Conservation (phyloP, 345 rosid species). For the Adansonia digitata region DNA sequence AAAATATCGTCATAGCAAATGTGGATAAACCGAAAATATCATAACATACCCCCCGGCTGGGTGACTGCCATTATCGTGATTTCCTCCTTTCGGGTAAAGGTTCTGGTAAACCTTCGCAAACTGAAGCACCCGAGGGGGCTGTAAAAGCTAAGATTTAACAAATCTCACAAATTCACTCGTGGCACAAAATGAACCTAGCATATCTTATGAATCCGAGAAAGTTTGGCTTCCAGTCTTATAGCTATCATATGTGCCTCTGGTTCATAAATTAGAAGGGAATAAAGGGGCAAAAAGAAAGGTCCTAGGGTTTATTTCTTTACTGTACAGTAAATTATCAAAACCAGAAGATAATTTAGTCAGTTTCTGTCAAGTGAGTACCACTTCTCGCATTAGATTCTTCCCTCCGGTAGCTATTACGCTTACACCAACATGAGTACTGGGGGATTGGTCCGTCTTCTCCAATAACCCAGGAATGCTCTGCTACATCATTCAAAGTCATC, state of each 20-base stretch:
- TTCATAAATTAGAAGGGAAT: background rate
- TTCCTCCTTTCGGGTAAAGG: no score
- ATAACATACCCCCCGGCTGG: background rate
- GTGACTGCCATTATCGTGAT: no score
- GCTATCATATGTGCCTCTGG: background rate
- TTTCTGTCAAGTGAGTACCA: background rate
- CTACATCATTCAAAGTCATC: conserved; percentile 64
- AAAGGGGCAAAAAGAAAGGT: background rate
- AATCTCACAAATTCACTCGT: background rate
- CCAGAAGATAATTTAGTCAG: conserved; percentile 23
- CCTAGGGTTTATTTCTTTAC: conserved; percentile 11
- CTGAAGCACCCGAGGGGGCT: background rate
- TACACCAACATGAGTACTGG: conserved; percentile 75
- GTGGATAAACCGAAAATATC: background rate
- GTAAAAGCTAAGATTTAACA: background rate
- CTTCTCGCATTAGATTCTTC: conserved; percentile 26
- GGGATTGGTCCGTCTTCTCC: conserved; percentile 69
- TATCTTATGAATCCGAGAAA: background rate
- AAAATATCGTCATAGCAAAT: background rate
- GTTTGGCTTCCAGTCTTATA: background rate
- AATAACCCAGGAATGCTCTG: conserved; percentile 69
- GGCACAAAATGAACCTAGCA: background rate
- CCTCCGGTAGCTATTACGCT: conserved; percentile 38
- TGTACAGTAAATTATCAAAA: conserved; percentile 23
- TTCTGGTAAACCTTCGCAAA: background rate